Conservation (phyloP, 805 yeast species). For the Candida corydali region DNA sequence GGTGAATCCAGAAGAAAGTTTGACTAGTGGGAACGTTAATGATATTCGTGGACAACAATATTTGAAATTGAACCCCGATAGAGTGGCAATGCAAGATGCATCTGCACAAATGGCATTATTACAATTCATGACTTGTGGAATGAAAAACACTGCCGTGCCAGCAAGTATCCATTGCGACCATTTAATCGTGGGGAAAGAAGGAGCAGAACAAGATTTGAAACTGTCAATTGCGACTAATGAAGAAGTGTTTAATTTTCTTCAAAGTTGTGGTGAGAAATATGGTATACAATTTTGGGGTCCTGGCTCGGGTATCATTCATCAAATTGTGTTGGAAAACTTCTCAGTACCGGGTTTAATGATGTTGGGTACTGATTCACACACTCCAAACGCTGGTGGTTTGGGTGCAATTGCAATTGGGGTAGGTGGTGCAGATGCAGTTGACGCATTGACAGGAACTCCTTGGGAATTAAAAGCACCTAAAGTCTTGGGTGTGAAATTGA, state of each 20-base stretch:
- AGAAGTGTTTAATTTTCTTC: conserved; percentile 93
- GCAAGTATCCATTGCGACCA: conserved; percentile 98
- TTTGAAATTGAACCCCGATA: conserved; percentile 90
- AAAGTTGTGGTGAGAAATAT: conserved; percentile 88
- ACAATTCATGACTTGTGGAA: conserved; percentile 97
- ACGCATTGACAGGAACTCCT: conserved; percentile 93
- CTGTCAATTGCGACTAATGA: conserved; percentile 81
- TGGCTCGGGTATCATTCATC: conserved; percentile 98
- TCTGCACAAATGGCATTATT: conserved; percentile 98
- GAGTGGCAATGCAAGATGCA: conserved; percentile 99
- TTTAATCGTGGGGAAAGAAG: conserved; percentile 93
- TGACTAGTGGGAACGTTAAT: conserved; percentile 45
- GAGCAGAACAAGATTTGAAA: conserved; percentile 79
- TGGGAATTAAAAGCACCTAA: conserved; percentile 99
- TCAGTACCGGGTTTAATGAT: conserved; percentile 96
- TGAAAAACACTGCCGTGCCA: conserved; percentile 84
- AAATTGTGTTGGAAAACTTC: conserved; percentile 94
- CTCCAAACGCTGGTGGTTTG: conserved; percentile 98
- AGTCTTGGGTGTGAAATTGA: conserved; percentile 87
- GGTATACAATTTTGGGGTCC: conserved; percentile 99
- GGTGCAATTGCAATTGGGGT: conserved; percentile 99
- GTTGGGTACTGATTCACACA: conserved; percentile 98
- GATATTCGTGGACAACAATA: conserved; percentile 82
- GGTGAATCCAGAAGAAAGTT: conserved; percentile 80
- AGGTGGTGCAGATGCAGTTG: conserved; percentile 99